These are phyloP conservation scores for Nannizziopsis barbatae DNA, from an alignment of 2,329 filamentous ascomycete genomes.

Conservation along the genomic window DNA sequence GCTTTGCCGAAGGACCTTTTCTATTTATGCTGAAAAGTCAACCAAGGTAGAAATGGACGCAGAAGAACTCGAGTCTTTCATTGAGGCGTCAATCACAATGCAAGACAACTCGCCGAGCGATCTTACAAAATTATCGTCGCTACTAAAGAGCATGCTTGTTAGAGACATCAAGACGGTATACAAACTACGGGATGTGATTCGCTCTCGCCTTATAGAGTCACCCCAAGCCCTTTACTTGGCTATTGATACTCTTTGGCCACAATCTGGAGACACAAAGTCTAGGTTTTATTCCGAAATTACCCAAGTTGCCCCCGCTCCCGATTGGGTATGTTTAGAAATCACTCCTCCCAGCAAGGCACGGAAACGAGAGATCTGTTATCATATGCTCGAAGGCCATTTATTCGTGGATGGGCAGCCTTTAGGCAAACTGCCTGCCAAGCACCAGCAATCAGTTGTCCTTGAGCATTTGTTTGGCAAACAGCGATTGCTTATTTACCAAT, in stretches of 20 bases:
- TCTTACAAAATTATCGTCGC: constrained; percentile 24
- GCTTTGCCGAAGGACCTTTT: constrained; percentile 16
- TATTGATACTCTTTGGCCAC: constrained; percentile 37
- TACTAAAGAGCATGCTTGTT: constrained; percentile 33
- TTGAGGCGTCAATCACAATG: constrained; percentile 25
- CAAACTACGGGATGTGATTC: constrained; percentile 28
- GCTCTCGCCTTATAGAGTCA: constrained; percentile 24
- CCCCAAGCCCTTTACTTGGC: constrained; percentile 25
- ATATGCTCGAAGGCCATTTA: constrained; percentile 26
- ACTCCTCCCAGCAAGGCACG: neutral
- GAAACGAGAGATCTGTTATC: constrained; percentile 19
- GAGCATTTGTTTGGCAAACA: constrained; percentile 20
- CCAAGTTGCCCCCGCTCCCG: neutral
- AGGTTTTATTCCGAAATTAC: constrained; percentile 1
- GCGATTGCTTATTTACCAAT: constrained; percentile 13
- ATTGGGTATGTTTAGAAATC: constrained; percentile 3
- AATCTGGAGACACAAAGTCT: constrained; percentile 17
- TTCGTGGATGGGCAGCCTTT: constrained; percentile 25
- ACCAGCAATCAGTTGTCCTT: constrained; percentile 19
- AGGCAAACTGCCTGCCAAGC: constrained; percentile 22
- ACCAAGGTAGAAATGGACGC: neutral
- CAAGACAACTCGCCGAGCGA: constrained; percentile 37
- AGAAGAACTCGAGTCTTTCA: constrained; percentile 6
- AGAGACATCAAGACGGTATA: constrained; percentile 39
- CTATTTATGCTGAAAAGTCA: constrained; percentile 10